Evolutionary conservation across 2,329 filamentous ascomycete species (phyloP), one percentile per base, ranked within the genome.

Genomic region (Pseudocercospora musae): DNA sequence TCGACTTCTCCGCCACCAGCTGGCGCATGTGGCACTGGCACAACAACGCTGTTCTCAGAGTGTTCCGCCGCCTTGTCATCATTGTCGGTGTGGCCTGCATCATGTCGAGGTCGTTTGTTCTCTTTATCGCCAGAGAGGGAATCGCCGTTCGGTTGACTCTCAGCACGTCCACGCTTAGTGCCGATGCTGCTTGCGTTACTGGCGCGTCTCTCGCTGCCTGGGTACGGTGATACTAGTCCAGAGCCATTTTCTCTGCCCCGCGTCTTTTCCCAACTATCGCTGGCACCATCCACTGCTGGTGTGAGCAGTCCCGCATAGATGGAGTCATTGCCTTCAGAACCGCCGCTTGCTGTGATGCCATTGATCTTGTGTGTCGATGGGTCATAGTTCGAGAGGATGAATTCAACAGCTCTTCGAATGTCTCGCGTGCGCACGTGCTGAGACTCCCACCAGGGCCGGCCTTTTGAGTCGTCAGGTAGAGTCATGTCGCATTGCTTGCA

Each of bases 391-490:
- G 77, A 86, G 37, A 87, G 85, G 81, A 97, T 89, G 58, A 91
- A 83, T 59, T 89, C 87, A 69, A 93, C 90, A 3, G 92, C 91
- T 69, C 84, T 84, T 46, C 84, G 79, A 66, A 96, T 90, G 65
- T 89, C 86, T 21, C 82, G 80, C 68, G 94, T 82, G 66, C 87
- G 85, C 37, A 92, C 90, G 33, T 86, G 85, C 57, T 96, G 79
- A 60, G 86, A 84, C 63, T 88, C 88, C 94, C 94, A 99, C 95
- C 95, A 99, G 0, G 93, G 84, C 69, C 87, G 84, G 40, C 90
- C 91, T 57, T 87, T 80, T 46, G 89, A 81, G 69, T 96, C 91
- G 67, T 91, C 89, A 9, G 82, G 80, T 59, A 98, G 88, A n/a
- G 83, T 84, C 33, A 92, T 83, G 37, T 86, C 83, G 31, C 87